A percentile compares a stretch with the other conserved stretches of the same genome.
Evolutionary conservation across 257 asterid species (phyloP).

Genomic region (Solanum medicagineum): DNA sequence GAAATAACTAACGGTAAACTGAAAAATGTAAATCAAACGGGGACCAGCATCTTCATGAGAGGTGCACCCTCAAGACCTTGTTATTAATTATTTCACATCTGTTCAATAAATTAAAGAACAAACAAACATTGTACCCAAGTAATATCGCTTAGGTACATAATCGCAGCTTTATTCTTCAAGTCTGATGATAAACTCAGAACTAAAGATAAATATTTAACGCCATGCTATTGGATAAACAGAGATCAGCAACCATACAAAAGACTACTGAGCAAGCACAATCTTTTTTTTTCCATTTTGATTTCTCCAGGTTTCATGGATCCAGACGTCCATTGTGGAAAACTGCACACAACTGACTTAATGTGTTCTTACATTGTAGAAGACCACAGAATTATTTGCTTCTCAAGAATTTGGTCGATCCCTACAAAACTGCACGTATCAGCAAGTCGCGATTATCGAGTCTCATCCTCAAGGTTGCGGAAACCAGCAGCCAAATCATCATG

Average conservation of each 20-base stretch:
- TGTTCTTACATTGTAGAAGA: constrained; percentile 1
- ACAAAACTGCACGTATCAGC: neutral
- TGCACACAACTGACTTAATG: neutral
- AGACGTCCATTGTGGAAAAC: neutral
- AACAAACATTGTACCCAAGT: constrained; percentile 1
- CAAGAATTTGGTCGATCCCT: neutral
- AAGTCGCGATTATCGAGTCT: constrained; percentile 43
- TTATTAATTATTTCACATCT: neutral
- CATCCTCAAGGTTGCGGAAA: constrained; percentile 96
- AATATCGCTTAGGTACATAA: neutral
- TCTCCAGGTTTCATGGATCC: constrained; percentile 7
- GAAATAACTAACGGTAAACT: neutral
- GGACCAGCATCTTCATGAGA: neutral
- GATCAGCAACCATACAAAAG: constrained; percentile 23
- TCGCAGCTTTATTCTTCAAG: neutral
- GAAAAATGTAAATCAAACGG: neutral
- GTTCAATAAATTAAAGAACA: neutral
- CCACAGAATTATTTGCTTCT: neutral
- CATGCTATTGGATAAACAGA: constrained; percentile 6
- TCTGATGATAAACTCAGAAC: neutral
- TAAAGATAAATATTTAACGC: neutral
- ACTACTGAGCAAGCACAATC: constrained; percentile 11
- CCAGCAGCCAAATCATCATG: constrained; percentile 83
- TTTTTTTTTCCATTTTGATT: constrained; percentile 9
- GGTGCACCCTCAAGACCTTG: neutral